Conservation (phyloP, 768 basidiomycete genomes). For the Cystofilobasidium bisporidii region DNA sequence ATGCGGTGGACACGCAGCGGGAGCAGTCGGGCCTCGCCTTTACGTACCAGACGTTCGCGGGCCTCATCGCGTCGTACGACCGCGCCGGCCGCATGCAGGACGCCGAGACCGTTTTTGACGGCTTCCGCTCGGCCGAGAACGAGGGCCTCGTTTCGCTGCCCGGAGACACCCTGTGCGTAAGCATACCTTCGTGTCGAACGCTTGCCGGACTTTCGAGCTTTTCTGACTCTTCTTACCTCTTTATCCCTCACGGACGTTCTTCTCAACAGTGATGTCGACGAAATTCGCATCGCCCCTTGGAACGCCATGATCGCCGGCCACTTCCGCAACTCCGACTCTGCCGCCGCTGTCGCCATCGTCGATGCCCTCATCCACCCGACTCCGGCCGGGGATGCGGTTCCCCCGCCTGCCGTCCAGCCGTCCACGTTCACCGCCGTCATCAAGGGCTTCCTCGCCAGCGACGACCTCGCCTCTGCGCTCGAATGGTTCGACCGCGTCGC, state of each 20-base stretch:
- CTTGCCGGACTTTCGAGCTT: not conserved
- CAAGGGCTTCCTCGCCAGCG: constrained; percentile 43
- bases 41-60: constrained; percentile 43
- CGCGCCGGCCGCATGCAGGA: constrained; percentile 47
- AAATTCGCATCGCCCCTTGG: constrained; percentile 48
- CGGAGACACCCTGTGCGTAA: constrained; percentile 6
- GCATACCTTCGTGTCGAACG: too few relatives aligned
- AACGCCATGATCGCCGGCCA: constrained; percentile 52
- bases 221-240: constrained; percentile 14
- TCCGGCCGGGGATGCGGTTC: constrained; percentile 40
- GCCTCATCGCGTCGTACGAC: constrained; percentile 54
- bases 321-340: constrained; percentile 41
- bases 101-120: constrained; percentile 55
- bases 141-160: constrained; percentile 18
- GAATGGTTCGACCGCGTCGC: constrained; percentile 29
- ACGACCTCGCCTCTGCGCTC: constrained; percentile 41
- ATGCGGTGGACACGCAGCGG: constrained; percentile 30
- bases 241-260: constrained; percentile 26
- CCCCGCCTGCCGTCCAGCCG: constrained; percentile 11
- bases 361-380: constrained; percentile 19
- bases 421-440: constrained; percentile 40
- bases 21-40: not conserved
- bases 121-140: constrained; percentile 43
- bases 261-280: constrained; percentile 35
- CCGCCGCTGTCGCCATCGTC: constrained; percentile 28